Evolutionary conservation across 1,284 basidiomycete genomes (phyloP).

Genomic region (Ustilago vetiveriae): DNA sequence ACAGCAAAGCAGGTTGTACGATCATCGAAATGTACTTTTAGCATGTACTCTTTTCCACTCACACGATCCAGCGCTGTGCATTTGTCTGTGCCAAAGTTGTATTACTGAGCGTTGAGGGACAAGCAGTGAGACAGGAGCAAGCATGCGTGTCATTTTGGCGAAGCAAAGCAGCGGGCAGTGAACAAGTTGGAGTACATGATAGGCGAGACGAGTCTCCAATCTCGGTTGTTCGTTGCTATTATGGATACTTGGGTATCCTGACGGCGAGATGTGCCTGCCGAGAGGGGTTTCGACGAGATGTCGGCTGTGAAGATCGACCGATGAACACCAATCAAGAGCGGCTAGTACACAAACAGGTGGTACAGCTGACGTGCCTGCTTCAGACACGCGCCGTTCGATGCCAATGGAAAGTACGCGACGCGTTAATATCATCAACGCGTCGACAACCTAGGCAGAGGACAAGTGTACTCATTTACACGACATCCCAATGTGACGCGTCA

Average conservation of each 20-base stretch:
- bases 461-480: conserved; percentile 22
- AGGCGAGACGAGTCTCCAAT: no score
- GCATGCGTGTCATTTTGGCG: background rate
- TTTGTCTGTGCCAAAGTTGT: background rate
- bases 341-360: no score
- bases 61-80: background rate
- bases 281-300: no score
- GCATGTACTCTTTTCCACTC: conserved; percentile 5
- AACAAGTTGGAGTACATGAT: no score
- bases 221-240: no score
- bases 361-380: no score
- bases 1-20: background rate
- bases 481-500: conserved; percentile 7
- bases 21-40: background rate
- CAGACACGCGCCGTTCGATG: no score
- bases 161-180: background rate
- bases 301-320: conserved; percentile 2
- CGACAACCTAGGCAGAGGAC: background rate
- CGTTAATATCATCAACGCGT: conserved; percentile 12
- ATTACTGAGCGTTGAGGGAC: background rate
- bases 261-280: no score
- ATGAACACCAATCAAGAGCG: background rate
- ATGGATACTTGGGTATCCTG: no score
- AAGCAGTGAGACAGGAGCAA: conserved; percentile 22
- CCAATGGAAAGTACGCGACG: conserved; percentile 15